Conservation (phyloP, 2,329 filamentous ascomycete species). For the Thelonectria olida region DNA sequence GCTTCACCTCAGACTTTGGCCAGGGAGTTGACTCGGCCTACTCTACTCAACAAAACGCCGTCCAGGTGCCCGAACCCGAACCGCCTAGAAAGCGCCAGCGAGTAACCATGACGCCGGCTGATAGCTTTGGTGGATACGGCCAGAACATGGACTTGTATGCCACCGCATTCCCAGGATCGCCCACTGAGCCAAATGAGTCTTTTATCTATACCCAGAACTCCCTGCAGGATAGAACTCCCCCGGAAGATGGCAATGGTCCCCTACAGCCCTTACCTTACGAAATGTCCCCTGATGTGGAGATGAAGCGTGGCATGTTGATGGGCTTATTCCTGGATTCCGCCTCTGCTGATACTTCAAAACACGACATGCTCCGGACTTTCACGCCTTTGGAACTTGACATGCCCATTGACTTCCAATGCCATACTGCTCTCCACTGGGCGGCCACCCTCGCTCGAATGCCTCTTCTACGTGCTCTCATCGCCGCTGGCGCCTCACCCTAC, state of each 20-base stretch:
- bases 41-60: conserved; percentile 63
- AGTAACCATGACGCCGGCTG: conserved; percentile 62
- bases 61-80: conserved; percentile 63
- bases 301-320: conserved; percentile 84
- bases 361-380: conserved; percentile 80
- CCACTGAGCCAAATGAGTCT: conserved; percentile 83
- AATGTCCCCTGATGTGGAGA: conserved; percentile 72
- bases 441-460: conserved; percentile 89
- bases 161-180: conserved; percentile 71
- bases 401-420: conserved; percentile 87
- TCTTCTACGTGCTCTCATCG: conserved; percentile 81
- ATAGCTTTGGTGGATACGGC: conserved; percentile 65
- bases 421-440: conserved; percentile 96
- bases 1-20: conserved; percentile 78
- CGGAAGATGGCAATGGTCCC: conserved; percentile 64
- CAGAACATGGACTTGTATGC: conserved; percentile 58
- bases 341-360: conserved; percentile 74
- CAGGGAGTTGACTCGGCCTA: conserved; percentile 78
- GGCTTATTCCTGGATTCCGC: conserved; percentile 82
- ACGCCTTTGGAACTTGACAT: conserved; percentile 86
- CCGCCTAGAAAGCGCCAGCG: conserved; percentile 84
- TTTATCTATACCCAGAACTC: conserved; percentile 71
- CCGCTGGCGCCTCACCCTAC: conserved; percentile 85
- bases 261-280: conserved; percentile 72
- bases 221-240: conserved; percentile 52